A percentile compares a stretch with the other conserved stretches of the same genome.
phyloP scores from a whole-genome alignment of 1,139 yeast species.

The Zhuliangozyma parablackwelliae region DNA sequence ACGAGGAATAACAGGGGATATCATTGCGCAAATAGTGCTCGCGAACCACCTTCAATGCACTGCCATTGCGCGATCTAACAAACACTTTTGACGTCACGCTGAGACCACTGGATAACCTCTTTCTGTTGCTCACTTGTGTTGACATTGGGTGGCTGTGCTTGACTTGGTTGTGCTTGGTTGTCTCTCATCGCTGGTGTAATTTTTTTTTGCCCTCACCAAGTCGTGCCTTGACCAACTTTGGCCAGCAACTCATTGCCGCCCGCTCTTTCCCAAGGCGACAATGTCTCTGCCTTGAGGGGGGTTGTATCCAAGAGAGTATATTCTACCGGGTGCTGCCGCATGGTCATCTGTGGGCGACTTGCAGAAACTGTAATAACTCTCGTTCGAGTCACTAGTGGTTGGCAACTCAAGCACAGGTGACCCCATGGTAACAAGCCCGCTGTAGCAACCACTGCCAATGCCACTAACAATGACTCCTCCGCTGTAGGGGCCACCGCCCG shows the following conservation, averaged over 20 bases:
- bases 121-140: slow-evolving; percentile 21
- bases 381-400: slow-evolving; percentile 5
- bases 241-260: too few relatives aligned
- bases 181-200: not conserved
- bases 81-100: slow-evolving; percentile 86
- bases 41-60: slow-evolving; percentile 85
- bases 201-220: not conserved
- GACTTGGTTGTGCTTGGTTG: too few relatives aligned
- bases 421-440: slow-evolving; percentile 1
- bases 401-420: slow-evolving; percentile 3
- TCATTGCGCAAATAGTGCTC: slow-evolving; percentile 92
- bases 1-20: slow-evolving; percentile 80
- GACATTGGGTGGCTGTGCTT: not conserved
- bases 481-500: too few relatives aligned
- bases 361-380: slow-evolving; percentile 8
- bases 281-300: too few relatives aligned
- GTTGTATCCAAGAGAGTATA: too few relatives aligned
- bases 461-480: too few relatives aligned
- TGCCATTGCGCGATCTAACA: slow-evolving; percentile 85
- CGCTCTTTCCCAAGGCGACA: too few relatives aligned
- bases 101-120: slow-evolving; percentile 52
- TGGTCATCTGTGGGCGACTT: not conserved
- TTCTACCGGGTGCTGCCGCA: too few relatives aligned
- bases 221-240: too few relatives aligned
- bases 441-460: too few relatives aligned